phyloP scores from a whole-genome alignment of 768 basidiomycete species.

The Boletus reticulatus region DNA sequence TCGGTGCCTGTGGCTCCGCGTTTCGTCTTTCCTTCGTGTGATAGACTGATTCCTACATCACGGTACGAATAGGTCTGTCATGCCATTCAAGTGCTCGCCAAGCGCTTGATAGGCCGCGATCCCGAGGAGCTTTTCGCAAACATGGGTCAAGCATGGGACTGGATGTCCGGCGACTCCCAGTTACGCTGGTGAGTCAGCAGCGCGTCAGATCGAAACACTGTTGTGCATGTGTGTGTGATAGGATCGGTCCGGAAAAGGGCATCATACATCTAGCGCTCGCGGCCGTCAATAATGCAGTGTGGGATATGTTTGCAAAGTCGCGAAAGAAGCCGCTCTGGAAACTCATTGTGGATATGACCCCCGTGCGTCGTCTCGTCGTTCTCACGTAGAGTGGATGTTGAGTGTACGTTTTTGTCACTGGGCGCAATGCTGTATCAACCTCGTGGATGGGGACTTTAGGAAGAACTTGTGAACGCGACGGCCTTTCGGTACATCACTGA shows the following conservation, averaged over 20 bases:
- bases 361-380: conserved; percentile 38
- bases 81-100: conserved; percentile 75
- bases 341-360: conserved; percentile 83
- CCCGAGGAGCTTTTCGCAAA: conserved; percentile 78
- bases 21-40: not conserved
- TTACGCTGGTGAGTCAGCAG: conserved; percentile 69
- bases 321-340: conserved; percentile 90
- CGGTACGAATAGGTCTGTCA: conserved; percentile 57
- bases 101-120: conserved; percentile 78
- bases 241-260: conserved; percentile 92
- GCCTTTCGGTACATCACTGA: conserved; percentile 92
- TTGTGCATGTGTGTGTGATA: conserved; percentile 21
- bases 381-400: conserved; percentile 2
- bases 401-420: not conserved
- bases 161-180: conserved; percentile 81
- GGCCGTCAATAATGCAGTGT: conserved; percentile 86
- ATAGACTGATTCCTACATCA: not conserved
- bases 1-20: not conserved
- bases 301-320: conserved; percentile 85
- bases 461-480: conserved; percentile 70
- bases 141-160: conserved; percentile 89
- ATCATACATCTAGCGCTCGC: conserved; percentile 87
- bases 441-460: conserved; percentile 37
- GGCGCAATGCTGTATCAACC: not conserved
- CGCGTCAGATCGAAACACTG: not conserved